Conservation (phyloP, 495 filamentous ascomycete species). For the Bryoglossum gracile region DNA sequence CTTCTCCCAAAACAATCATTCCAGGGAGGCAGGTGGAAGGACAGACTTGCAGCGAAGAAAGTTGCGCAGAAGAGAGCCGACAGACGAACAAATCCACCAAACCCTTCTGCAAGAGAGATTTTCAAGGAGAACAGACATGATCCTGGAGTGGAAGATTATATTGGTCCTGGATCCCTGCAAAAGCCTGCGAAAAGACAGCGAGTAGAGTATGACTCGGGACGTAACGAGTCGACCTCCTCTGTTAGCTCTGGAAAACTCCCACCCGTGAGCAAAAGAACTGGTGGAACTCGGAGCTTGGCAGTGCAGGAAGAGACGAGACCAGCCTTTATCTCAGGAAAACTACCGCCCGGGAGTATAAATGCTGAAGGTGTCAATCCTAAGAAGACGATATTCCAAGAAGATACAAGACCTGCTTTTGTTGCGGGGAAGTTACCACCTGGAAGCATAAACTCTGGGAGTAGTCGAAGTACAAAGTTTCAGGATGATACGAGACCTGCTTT, state of each 20-base stretch:
- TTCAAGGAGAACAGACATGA: constrained; percentile 19
- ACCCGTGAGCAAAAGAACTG: constrained; percentile 19
- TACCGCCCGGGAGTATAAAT: constrained; percentile 27
- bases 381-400: constrained; percentile 7
- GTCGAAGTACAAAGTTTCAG: constrained; percentile 1
- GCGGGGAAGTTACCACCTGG: constrained; percentile 6
- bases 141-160: constrained; percentile 15
- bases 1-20: constrained; percentile 54
- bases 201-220: constrained; percentile 15
- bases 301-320: constrained; percentile 18
- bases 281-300: constrained; percentile 5
- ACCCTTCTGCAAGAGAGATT: constrained; percentile 11
- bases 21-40: constrained; percentile 87
- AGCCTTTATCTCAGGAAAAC: constrained; percentile 20
- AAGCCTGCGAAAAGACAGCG: constrained; percentile 22
- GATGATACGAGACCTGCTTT: constrained; percentile 14
- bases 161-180: constrained; percentile 14
- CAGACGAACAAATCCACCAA: constrained; percentile 1
- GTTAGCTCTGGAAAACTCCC: constrained; percentile 19
- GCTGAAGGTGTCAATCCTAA: constrained; percentile 2
- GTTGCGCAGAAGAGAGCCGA: constrained; percentile 38
- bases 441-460: constrained; percentile 6
- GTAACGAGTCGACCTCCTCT: constrained; percentile 10
- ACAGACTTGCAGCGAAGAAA: constrained; percentile 75
- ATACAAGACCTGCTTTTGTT: constrained; percentile 10